These are phyloP conservation scores for Microdochium nivale DNA, from an alignment of 2,329 filamentous ascomycete genomes.

Conservation along the genomic window DNA sequence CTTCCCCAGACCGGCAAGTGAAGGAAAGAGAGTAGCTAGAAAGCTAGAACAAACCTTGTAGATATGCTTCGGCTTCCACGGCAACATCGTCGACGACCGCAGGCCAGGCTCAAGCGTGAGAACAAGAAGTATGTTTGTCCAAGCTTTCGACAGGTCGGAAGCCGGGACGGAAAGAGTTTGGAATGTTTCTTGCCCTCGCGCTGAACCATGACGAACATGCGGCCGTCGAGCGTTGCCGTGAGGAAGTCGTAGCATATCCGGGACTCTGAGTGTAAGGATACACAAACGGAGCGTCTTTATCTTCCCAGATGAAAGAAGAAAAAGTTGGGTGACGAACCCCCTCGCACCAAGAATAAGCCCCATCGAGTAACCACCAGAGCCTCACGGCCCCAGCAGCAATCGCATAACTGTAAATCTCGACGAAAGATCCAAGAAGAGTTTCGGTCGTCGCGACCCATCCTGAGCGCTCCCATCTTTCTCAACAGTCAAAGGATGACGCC, in stretches of 20 bases:
- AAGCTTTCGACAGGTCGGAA: conserved; percentile 6
- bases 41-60: conserved; percentile 43
- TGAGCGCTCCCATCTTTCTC: conserved; percentile 26
- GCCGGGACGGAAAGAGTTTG: conserved; percentile 1
- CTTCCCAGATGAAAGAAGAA: conserved; percentile 47
- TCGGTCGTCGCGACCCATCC: conserved; percentile 43
- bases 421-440: conserved; percentile 46
- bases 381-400: conserved; percentile 55
- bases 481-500: background rate
- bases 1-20: background rate
- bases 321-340: conserved; percentile 46
- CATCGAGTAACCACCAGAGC: conserved; percentile 85
- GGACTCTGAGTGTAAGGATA: conserved; percentile 88
- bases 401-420: conserved; percentile 98
- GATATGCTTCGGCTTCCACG: conserved; percentile 4
- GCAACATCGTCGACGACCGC: background rate
- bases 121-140: background rate
- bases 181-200: background rate
- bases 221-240: background rate
- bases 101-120: background rate
- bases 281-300: conserved; percentile 31
- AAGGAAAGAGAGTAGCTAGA: conserved; percentile 27
- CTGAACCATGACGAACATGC: conserved; percentile 1
- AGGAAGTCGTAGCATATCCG: background rate
- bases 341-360: conserved; percentile 99